Conservation (phyloP, 2,329 filamentous ascomycete genomes). For the Pseudogymnoascus sp. region DNA sequence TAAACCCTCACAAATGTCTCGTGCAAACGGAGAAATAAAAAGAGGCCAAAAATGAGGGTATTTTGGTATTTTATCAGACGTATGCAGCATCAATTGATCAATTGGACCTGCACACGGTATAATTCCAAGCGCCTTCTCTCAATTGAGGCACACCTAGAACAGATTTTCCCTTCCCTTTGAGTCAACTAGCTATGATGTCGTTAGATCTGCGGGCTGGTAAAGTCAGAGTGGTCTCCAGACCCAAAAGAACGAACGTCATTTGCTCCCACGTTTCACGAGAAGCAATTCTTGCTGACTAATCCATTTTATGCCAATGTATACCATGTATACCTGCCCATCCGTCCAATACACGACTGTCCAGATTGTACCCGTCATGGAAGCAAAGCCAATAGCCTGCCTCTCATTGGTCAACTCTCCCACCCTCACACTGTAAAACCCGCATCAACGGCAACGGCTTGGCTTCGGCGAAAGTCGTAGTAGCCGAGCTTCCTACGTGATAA, state of each 20-base stretch:
- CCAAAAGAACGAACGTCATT: background rate
- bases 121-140: background rate
- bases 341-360: background rate
- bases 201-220: conserved; percentile 1
- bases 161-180: background rate
- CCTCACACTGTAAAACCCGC: conserved; percentile 3
- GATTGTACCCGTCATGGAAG: conserved; percentile 7
- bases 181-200: conserved; percentile 1
- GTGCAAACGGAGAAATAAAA: conserved; percentile 1
- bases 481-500: conserved; percentile 10
- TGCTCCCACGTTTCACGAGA: conserved; percentile 3
- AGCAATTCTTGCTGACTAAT: background rate
- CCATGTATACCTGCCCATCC: no score
- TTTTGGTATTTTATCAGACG: background rate
- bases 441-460: conserved; percentile 9
- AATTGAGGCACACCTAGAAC: background rate
- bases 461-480: conserved; percentile 9
- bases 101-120: background rate
- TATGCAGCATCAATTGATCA: background rate
- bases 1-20: conserved; percentile 2
- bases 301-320: background rate
- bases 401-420: background rate
- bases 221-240: conserved; percentile 3
- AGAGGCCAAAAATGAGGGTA: background rate
- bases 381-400: background rate